Conservation (phyloP, 108 stramenopile genomes). For the Aureococcus anophagefferens region DNA sequence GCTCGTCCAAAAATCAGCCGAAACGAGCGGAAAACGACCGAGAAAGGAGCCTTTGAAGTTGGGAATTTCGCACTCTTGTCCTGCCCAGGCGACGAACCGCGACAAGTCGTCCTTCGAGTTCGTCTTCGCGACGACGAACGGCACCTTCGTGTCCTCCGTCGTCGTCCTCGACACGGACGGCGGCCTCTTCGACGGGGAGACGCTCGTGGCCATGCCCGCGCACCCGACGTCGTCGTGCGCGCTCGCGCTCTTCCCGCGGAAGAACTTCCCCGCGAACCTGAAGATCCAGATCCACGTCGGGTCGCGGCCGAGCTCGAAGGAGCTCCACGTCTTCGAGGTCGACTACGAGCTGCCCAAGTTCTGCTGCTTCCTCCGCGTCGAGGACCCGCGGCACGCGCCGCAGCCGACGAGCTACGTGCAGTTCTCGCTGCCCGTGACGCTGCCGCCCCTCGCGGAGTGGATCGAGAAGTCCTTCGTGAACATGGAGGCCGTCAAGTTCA, state of each 20-base stretch:
- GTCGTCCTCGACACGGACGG: conserved; percentile 35
- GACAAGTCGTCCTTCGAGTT: conserved; percentile 26
- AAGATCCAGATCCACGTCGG: conserved; percentile 34
- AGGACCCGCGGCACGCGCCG: neutral
- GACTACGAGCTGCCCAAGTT: conserved; percentile 26
- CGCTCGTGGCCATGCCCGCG: neutral
- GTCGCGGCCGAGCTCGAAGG: conserved; percentile 15
- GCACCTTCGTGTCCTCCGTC: conserved; percentile 26
- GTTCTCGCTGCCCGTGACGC: neutral
- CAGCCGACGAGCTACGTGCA: neutral
- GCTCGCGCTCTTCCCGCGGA: conserved; percentile 1
- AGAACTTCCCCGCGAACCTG: conserved; percentile 10
- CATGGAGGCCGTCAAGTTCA: neutral
- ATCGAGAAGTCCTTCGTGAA: neutral
- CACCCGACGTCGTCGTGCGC: neutral
- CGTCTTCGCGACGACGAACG: conserved; percentile 16
- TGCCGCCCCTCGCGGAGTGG: neutral
- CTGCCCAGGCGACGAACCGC: too few relatives aligned
- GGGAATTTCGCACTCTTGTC: too few relatives aligned
- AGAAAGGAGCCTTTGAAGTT: too few relatives aligned
- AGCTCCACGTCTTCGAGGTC: conserved; percentile 36
- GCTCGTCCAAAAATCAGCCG: too few relatives aligned
- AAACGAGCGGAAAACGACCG: too few relatives aligned
- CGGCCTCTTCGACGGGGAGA: conserved; percentile 29
- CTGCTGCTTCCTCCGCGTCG: conserved; percentile 11